phyloP scores from a whole-genome alignment of 768 basidiomycete species.

The Hydnomerulius pinastri region DNA sequence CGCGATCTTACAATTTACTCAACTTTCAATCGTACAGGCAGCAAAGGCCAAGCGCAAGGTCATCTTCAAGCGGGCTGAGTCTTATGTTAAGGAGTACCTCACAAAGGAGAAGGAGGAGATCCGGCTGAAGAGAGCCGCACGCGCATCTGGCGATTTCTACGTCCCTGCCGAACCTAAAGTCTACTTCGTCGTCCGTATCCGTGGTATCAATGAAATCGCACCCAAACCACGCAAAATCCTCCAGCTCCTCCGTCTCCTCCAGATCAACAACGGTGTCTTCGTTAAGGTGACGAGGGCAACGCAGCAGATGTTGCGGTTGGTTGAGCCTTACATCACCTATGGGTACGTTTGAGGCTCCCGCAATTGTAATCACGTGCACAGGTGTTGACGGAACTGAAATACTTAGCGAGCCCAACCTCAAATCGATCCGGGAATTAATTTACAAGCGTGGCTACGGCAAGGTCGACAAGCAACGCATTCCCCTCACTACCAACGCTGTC shows the following conservation, averaged over 20 bases:
- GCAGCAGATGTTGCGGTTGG: conserved; percentile 95
- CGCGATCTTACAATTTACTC: conserved; percentile 9
- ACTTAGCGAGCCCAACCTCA: conserved; percentile 89
- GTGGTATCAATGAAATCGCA: conserved; percentile 99
- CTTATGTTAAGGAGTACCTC: conserved; percentile 97
- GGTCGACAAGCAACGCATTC: conserved; percentile 96
- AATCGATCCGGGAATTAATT: conserved; percentile 93
- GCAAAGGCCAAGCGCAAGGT: conserved; percentile 91
- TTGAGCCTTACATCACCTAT: conserved; percentile 97
- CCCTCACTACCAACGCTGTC: conserved; percentile 89
- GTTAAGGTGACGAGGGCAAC: conserved; percentile 96
- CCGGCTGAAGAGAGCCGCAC: conserved; percentile 90
- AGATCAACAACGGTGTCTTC: conserved; percentile 99
- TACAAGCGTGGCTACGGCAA: conserved; percentile 99
- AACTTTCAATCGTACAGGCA: conserved; percentile 51
- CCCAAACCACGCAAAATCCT: conserved; percentile 99
- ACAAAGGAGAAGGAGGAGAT: conserved; percentile 94
- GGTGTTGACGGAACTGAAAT: conserved; percentile 10
- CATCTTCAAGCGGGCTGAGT: conserved; percentile 98
- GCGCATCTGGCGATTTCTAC: conserved; percentile 93
- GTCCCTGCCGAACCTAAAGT: conserved; percentile 97
- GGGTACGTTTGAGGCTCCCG: conserved; percentile 55
- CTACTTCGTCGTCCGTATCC: conserved; percentile 96
- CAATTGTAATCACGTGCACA: neutral
- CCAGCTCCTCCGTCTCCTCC: conserved; percentile 96